A percentile compares a stretch with the other conserved stretches of the same genome.
These are phyloP conservation scores for Ogataea siamensis DNA, from an alignment of 805 yeast species.

Conservation along the genomic window DNA sequence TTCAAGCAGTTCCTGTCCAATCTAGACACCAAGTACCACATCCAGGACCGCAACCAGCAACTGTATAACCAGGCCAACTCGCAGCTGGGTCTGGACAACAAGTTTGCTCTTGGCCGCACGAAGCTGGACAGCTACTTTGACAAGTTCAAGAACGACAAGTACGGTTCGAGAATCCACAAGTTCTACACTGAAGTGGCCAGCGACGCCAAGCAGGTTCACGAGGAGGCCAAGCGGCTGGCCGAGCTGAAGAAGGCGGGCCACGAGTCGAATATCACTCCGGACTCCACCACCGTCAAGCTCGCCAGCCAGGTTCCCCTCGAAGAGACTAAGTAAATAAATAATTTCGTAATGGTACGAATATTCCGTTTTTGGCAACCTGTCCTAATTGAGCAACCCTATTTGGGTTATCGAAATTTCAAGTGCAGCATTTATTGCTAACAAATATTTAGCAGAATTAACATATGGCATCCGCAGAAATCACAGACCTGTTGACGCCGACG, in stretches of 20 bases:
- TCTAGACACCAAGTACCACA: constrained; percentile 60
- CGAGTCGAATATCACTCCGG: constrained; percentile 16
- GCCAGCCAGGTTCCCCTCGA: constrained; percentile 29
- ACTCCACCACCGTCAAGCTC: constrained; percentile 14
- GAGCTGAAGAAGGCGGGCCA: constrained; percentile 45
- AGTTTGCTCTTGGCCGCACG: constrained; percentile 36
- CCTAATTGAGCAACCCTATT: constrained; percentile 18
- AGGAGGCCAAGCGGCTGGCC: constrained; percentile 70
- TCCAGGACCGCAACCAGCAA: constrained; percentile 49
- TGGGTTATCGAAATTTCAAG: constrained; percentile 17
- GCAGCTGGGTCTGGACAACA: constrained; percentile 41
- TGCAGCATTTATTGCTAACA: constrained; percentile 14
- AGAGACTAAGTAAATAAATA: constrained; percentile 15
- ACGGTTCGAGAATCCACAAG: constrained; percentile 58
- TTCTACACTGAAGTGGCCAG: constrained; percentile 56
- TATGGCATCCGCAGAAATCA: constrained; percentile 24
- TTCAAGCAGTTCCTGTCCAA: constrained; percentile 55
- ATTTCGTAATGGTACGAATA: constrained; percentile 1
- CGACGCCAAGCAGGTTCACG: constrained; percentile 64
- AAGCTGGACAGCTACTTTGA: constrained; percentile 46
- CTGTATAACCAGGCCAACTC: constrained; percentile 36
- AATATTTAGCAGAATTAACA: constrained; percentile 3
- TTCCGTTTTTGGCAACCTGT: constrained; percentile 16
- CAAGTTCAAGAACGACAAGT: constrained; percentile 42
- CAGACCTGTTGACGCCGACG: constrained; percentile 17